Conservation (phyloP, 306 rosid genomes). For the Hippophae gyantsensis region DNA sequence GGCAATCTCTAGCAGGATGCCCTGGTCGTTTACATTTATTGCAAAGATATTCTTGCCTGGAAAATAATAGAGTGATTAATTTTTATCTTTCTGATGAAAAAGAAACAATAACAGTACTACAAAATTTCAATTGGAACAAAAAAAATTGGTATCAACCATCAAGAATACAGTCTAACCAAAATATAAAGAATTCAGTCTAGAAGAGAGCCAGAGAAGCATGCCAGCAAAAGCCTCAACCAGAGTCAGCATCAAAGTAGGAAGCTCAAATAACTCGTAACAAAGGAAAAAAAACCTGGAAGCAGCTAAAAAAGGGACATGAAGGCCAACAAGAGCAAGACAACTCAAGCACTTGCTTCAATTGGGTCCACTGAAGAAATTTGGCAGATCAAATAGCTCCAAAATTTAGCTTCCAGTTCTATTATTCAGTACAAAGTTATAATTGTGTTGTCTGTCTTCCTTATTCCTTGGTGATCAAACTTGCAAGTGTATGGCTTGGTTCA, state of each 20-base stretch:
- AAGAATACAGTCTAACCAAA: neutral
- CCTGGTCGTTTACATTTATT: constrained; percentile 22
- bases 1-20: constrained; percentile 22
- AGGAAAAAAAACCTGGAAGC: neutral
- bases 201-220: too few relatives aligned
- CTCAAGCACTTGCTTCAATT: neutral
- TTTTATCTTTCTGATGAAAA: neutral
- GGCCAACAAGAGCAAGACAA: neutral
- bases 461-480: neutral
- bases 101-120: neutral
- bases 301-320: neutral
- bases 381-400: neutral
- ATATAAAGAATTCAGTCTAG: neutral
- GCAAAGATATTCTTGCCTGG: constrained; percentile 20
- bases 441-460: neutral
- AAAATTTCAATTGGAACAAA: neutral
- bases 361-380: neutral
- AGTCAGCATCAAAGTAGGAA: too few relatives aligned
- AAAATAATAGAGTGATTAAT: neutral
- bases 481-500: neutral
- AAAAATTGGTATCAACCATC: neutral
- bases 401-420: neutral
- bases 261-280: too few relatives aligned
- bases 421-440: neutral
- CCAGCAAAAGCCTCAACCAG: too few relatives aligned